phyloP scores from a whole-genome alignment of 1,284 basidiomycete species.

The Pseudozyma pruni region DNA sequence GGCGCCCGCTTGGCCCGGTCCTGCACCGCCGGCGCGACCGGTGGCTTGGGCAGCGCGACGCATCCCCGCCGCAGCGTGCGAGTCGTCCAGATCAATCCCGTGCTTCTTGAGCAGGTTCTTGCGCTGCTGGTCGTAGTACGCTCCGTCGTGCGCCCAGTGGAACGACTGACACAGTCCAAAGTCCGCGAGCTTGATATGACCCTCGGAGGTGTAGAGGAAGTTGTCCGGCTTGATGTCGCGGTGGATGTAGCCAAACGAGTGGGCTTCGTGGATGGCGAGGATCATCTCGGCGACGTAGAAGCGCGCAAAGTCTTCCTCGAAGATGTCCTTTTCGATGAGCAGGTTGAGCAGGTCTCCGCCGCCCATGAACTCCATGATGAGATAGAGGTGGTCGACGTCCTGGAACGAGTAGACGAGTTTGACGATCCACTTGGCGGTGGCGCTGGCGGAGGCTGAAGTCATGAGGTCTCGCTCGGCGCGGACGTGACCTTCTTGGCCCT shows the following conservation, averaged over 20 bases:
- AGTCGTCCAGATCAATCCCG: constrained; percentile 88
- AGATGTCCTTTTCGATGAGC: constrained; percentile 90
- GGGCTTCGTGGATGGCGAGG: constrained; percentile 91
- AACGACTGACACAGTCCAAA: constrained; percentile 79
- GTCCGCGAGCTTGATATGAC: constrained; percentile 93
- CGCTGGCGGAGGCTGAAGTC: constrained; percentile 73
- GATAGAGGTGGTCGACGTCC: constrained; percentile 82
- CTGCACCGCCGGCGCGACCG: constrained; percentile 18
- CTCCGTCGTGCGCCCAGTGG: constrained; percentile 66
- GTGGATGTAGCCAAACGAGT: constrained; percentile 94
- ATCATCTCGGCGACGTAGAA: constrained; percentile 99
- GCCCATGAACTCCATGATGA: constrained; percentile 89
- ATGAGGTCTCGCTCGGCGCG: constrained; percentile 89
- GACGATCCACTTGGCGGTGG: constrained; percentile 79
- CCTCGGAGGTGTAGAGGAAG: constrained; percentile 90
- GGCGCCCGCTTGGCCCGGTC: constrained; percentile 25
- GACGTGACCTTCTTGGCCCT: constrained; percentile 97
- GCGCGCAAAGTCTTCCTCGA: constrained; percentile 89
- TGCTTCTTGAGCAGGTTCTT: constrained; percentile 87
- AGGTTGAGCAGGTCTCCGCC: constrained; percentile 95
- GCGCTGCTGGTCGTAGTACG: constrained; percentile 90
- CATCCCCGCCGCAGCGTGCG: constrained; percentile 71
- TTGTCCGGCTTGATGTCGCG: constrained; percentile 97
- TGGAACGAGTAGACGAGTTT: constrained; percentile 81
- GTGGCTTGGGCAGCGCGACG: constrained; percentile 28